Conservation (phyloP, 2,329 filamentous ascomycete species). For the Aspergillus spinulosporus region DNA sequence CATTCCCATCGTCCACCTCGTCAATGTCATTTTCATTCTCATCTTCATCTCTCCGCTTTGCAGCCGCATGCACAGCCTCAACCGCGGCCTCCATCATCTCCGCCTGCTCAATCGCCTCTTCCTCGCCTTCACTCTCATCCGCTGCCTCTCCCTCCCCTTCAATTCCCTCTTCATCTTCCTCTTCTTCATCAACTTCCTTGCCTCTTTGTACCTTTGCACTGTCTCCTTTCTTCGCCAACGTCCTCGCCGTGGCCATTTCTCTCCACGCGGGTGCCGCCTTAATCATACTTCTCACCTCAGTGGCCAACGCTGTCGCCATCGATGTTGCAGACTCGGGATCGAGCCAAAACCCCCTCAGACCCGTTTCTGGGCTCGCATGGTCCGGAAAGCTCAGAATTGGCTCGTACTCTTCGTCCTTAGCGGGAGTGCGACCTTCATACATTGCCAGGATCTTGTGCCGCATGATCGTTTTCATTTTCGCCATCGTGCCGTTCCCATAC, state of each 20-base stretch:
- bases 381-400: constrained; percentile 43
- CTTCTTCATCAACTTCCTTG: constrained; percentile 14
- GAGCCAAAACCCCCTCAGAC: constrained; percentile 27
- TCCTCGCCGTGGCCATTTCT: constrained; percentile 15
- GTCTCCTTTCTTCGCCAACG: constrained; percentile 10
- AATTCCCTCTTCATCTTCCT: constrained; percentile 21
- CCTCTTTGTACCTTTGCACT: constrained; percentile 5
- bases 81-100: constrained; percentile 33
- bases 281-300: constrained; percentile 38
- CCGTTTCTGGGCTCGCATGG: constrained; percentile 28
- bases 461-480: constrained; percentile 84
- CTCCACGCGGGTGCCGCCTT: constrained; percentile 35
- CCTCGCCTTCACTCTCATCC: constrained; percentile 33
- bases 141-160: constrained; percentile 23
- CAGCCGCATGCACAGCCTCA: constrained; percentile 28
- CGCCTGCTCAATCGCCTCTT: constrained; percentile 34
- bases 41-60: constrained; percentile 21
- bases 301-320: constrained; percentile 28
- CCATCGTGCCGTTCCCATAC: constrained; percentile 78
- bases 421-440: constrained; percentile 41
- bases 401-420: constrained; percentile 37
- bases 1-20: constrained; percentile 22
- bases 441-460: constrained; percentile 77
- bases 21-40: constrained; percentile 25
- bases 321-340: constrained; percentile 23